Percentiles rank a stretch among this genome's conserved stretches.
Evolutionary conservation across 2,329 filamentous ascomycete species (phyloP).

Genomic region (Botryotinia calthae): DNA sequence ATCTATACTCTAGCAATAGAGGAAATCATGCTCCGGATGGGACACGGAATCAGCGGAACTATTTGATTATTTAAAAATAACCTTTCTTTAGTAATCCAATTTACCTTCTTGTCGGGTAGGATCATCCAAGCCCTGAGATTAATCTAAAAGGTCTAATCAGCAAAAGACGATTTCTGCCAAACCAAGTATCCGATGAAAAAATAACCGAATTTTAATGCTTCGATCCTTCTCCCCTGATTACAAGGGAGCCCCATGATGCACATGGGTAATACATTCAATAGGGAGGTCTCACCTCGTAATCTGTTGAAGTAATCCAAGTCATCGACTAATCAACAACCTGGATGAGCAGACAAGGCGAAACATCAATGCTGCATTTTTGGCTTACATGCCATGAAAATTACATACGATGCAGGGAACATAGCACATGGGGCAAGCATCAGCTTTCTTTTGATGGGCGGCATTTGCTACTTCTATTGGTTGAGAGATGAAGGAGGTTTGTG

Average conservation of each 20-base stretch:
- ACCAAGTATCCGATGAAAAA: constrained; percentile 13
- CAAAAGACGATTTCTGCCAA: constrained; percentile 13
- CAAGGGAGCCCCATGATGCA: background rate
- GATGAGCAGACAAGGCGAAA: constrained; percentile 6
- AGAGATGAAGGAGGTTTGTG: background rate
- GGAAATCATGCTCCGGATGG: background rate
- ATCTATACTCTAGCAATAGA: background rate
- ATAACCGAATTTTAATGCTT: constrained; percentile 10
- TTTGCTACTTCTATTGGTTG: background rate
- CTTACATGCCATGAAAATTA: constrained; percentile 14
- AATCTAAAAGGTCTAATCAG: background rate
- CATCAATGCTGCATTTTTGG: constrained; percentile 14
- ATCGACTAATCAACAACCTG: constrained; percentile 5
- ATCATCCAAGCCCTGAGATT: background rate
- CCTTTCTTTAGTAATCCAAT: background rate
- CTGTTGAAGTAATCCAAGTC: background rate
- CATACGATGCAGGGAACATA: constrained; percentile 1
- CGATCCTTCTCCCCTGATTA: background rate
- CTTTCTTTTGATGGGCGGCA: constrained; percentile 10
- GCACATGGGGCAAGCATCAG: constrained; percentile 20
- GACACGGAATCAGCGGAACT: background rate
- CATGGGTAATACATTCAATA: background rate
- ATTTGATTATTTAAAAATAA: background rate
- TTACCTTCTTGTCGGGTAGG: constrained; percentile 1
- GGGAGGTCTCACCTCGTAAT: constrained; percentile 12